These are phyloP conservation scores for Talaromyces marneffei DNA, from an alignment of 2,329 filamentous ascomycete genomes.

Conservation along the genomic window DNA sequence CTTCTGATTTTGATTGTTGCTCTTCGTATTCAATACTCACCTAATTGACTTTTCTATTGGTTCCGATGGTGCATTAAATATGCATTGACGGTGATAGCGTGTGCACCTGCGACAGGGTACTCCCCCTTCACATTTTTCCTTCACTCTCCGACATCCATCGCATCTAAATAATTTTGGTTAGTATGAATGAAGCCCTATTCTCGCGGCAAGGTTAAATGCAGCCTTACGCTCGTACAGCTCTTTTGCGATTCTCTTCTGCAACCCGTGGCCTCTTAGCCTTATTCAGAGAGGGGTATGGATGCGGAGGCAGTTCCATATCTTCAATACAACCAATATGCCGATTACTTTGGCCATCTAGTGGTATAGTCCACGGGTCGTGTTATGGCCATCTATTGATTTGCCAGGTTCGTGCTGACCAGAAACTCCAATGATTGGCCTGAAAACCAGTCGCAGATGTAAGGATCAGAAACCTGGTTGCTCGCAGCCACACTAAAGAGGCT, in stretches of 20 bases:
- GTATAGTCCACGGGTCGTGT: neutral
- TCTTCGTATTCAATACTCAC: slow-evolving; percentile 15
- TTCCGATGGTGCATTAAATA: slow-evolving; percentile 41
- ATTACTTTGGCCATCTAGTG: neutral
- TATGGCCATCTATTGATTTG: neutral
- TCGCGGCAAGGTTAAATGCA: neutral
- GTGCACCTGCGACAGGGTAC: slow-evolving; percentile 50
- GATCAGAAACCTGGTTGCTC: neutral
- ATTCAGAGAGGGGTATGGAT: slow-evolving; percentile 1
- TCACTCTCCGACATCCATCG: slow-evolving; percentile 50
- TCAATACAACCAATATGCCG: neutral
- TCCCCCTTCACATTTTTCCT: slow-evolving; percentile 54
- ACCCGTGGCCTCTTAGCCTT: slow-evolving; percentile 34
- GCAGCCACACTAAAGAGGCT: neutral
- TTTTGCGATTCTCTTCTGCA: slow-evolving; percentile 38
- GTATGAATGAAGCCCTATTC: too few relatives aligned
- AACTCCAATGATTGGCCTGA: neutral
- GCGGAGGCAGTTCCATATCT: slow-evolving; percentile 10
- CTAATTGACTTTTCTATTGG: slow-evolving; percentile 27
- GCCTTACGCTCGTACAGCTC: slow-evolving; percentile 36
- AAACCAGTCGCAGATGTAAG: neutral
- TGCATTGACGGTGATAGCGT: slow-evolving; percentile 48
- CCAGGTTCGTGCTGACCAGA: neutral
- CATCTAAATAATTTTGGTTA: slow-evolving; percentile 36
- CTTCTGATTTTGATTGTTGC: neutral